These are phyloP conservation scores for Cruciata laevipes DNA, from an alignment of 257 asterid species.

Conservation along the genomic window DNA sequence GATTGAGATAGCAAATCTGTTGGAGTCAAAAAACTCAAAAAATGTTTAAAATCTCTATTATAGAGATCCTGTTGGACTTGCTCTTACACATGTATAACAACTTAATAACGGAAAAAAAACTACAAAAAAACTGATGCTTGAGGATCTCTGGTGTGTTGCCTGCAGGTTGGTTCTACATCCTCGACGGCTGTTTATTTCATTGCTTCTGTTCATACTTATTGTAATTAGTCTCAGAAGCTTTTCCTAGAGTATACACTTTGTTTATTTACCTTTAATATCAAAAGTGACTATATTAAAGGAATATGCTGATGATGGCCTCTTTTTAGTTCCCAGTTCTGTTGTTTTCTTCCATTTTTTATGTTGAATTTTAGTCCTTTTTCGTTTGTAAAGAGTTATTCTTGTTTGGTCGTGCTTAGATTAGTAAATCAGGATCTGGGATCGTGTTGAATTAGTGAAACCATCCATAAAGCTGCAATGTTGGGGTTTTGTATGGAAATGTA, in stretches of 20 bases:
- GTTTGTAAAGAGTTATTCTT: background rate
- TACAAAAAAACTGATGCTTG: background rate
- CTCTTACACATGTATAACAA: background rate
- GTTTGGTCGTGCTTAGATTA: background rate
- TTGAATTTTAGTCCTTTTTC: background rate
- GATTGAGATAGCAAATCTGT: too few relatives aligned
- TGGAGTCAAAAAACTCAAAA: too few relatives aligned
- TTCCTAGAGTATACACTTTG: too few relatives aligned
- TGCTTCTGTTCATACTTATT: too few relatives aligned
- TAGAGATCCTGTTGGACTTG: too few relatives aligned
- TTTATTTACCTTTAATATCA: too few relatives aligned
- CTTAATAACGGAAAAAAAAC: background rate
- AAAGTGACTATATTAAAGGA: too few relatives aligned
- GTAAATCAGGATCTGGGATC: background rate
- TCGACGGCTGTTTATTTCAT: slow-evolving; percentile 94
- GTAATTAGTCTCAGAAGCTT: too few relatives aligned
- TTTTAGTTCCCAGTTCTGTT: background rate
- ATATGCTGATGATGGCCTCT: too few relatives aligned
- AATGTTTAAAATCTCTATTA: too few relatives aligned
- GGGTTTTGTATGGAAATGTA: background rate
- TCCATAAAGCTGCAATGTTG: background rate
- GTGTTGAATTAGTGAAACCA: background rate
- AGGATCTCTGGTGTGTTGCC: slow-evolving; percentile 1
- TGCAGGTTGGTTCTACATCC: slow-evolving; percentile 89
- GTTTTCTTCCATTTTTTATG: background rate